A percentile compares a stretch with the other conserved stretches of the same genome.
These are phyloP conservation scores for Hevea brasiliensis DNA, from an alignment of 345 rosid species.

Conservation along the genomic window DNA sequence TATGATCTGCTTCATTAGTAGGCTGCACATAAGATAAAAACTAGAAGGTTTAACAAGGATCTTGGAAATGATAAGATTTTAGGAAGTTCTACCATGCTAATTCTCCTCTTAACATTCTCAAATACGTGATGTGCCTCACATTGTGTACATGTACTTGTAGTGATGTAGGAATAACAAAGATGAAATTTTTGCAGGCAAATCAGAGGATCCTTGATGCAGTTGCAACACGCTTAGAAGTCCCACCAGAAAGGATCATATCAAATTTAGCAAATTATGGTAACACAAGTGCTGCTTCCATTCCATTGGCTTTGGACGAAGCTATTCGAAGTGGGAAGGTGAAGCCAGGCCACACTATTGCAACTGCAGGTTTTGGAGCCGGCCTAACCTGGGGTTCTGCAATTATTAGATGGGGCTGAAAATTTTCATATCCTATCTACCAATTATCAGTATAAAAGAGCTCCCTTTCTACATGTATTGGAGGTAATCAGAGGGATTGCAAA, in stretches of 20 bases:
- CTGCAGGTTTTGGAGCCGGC: constrained; percentile 96
- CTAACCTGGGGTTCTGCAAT: constrained; percentile 95
- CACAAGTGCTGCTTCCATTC: constrained; percentile 92
- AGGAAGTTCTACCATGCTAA: neutral
- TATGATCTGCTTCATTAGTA: neutral
- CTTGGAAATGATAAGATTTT: neutral
- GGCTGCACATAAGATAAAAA: neutral
- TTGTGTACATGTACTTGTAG: neutral
- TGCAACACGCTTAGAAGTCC: constrained; percentile 71
- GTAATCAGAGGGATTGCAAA: constrained; percentile 13
- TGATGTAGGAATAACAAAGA: neutral
- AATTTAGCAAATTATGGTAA: constrained; percentile 88
- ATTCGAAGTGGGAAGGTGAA: constrained; percentile 85
- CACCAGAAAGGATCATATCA: constrained; percentile 75
- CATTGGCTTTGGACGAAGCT: constrained; percentile 89
- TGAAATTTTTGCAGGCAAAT: constrained; percentile 69
- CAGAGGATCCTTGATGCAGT: constrained; percentile 93
- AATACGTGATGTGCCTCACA: neutral
- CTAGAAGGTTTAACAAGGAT: no score
- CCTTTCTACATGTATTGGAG: constrained; percentile 11
- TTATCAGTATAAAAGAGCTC: constrained; percentile 4
- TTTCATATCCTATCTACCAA: constrained; percentile 7
- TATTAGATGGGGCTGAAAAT: constrained; percentile 68
- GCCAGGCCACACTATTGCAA: constrained; percentile 66
- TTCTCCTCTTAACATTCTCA: neutral